A percentile compares a stretch with the other conserved stretches of the same genome.
phyloP scores from a whole-genome alignment of 371 early-diverging fungal genomes.

The Dichotomocladium elegans region DNA sequence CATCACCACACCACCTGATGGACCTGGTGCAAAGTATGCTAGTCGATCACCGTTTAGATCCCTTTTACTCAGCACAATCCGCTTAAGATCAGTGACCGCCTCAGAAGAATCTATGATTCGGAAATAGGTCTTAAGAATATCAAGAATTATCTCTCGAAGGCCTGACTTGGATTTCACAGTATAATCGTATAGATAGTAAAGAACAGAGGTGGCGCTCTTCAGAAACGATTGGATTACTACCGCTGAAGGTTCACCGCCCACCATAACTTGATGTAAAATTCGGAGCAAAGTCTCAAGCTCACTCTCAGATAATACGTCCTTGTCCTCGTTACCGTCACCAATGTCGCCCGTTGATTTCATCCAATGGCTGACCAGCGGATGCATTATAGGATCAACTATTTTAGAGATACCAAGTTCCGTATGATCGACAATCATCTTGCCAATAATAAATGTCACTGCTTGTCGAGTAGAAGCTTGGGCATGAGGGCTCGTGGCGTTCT shows the following conservation, averaged over 20 bases:
- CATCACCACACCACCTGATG: constrained; percentile 51
- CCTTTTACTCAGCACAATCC: constrained; percentile 44
- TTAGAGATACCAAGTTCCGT: constrained; percentile 44
- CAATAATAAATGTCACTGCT: constrained; percentile 53
- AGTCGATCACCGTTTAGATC: constrained; percentile 46
- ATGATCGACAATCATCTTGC: constrained; percentile 49
- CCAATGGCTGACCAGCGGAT: constrained; percentile 35
- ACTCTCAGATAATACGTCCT: constrained; percentile 35
- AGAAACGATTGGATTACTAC: constrained; percentile 53
- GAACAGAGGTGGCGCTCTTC: constrained; percentile 41
- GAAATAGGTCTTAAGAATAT: constrained; percentile 49
- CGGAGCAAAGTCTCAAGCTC: constrained; percentile 35
- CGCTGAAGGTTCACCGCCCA: constrained; percentile 65
- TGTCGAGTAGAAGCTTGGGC: constrained; percentile 23
- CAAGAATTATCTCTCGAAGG: constrained; percentile 42
- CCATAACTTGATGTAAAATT: constrained; percentile 50
- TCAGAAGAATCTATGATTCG: constrained; percentile 50
- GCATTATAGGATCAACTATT: constrained; percentile 48
- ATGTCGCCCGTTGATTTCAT: background rate
- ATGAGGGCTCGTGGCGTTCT: constrained; percentile 9
- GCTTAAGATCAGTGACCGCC: constrained; percentile 46
- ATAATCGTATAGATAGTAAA: constrained; percentile 64
- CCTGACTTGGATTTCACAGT: constrained; percentile 47
- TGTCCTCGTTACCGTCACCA: constrained; percentile 7
- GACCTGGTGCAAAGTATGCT: constrained; percentile 57